Evolutionary conservation across 306 rosid genomes (phyloP).

Genomic region (Rosa persica): DNA sequence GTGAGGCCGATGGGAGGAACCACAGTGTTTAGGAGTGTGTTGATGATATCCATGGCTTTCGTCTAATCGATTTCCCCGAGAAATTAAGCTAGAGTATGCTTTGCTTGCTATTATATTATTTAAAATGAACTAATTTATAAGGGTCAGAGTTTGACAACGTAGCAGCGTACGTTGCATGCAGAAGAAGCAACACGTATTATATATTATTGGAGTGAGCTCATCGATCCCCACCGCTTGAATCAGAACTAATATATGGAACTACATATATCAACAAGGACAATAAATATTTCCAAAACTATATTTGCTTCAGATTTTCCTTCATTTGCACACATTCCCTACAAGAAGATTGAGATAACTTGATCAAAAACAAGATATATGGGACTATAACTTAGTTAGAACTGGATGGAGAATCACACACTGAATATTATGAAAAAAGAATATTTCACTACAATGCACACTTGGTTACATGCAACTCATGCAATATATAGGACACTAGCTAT

Average conservation of each 20-base stretch:
- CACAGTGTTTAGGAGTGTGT: slow-evolving; percentile 5
- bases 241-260: not conserved
- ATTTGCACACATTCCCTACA: too few relatives aligned
- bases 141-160: not conserved
- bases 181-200: slow-evolving; percentile 19
- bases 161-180: slow-evolving; percentile 18
- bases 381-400: too few relatives aligned
- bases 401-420: too few relatives aligned
- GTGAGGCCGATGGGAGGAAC: slow-evolving; percentile 17
- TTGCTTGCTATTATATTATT: not conserved
- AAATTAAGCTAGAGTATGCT: not conserved
- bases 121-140: too few relatives aligned
- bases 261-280: too few relatives aligned
- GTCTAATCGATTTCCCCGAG: not conserved
- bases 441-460: too few relatives aligned
- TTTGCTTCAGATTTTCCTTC: too few relatives aligned
- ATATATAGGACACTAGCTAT: too few relatives aligned
- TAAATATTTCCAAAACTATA: too few relatives aligned
- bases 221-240: not conserved
- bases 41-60: slow-evolving; percentile 16
- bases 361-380: not conserved
- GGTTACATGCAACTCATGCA: too few relatives aligned
- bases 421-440: too few relatives aligned
- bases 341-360: too few relatives aligned
- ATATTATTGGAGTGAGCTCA: not conserved